Conservation (phyloP, 768 basidiomycete species). For the Termitomyces sp. region DNA sequence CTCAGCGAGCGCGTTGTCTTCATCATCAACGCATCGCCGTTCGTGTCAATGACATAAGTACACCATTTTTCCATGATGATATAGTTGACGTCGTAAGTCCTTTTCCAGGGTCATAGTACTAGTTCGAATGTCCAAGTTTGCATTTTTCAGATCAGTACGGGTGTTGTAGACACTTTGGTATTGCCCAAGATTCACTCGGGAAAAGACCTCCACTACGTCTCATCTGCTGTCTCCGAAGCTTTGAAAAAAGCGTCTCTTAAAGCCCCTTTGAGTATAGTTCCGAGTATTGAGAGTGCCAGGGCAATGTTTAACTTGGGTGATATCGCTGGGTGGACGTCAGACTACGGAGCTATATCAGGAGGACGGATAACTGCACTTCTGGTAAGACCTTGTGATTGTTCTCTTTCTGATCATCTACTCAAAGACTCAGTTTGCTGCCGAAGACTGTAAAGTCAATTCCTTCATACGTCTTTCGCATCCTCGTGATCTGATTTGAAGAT, state of each 20-base stretch:
- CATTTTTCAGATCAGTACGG: conserved; percentile 25
- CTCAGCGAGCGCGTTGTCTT: conserved; percentile 33
- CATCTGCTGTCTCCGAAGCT: conserved; percentile 38
- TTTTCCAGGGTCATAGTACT: not conserved
- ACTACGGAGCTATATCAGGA: conserved; percentile 42
- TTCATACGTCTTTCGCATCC: not conserved
- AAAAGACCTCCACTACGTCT: conserved; percentile 62
- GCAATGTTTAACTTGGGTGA: conserved; percentile 62
- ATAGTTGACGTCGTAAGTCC: conserved; percentile 51
- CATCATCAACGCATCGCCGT: conserved; percentile 56
- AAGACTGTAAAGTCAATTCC: conserved; percentile 68
- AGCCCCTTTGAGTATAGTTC: conserved; percentile 54
- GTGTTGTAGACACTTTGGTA: conserved; percentile 60
- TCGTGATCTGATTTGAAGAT: conserved; percentile 41
- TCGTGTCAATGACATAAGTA: conserved; percentile 64
- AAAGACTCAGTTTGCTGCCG: conserved; percentile 77
- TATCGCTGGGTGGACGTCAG: conserved; percentile 69
- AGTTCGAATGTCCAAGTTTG: not conserved
- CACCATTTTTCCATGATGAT: conserved; percentile 65
- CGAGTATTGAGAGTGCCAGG: conserved; percentile 83
- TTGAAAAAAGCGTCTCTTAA: conserved; percentile 23
- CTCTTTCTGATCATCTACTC: not conserved
- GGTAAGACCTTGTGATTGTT: conserved; percentile 36
- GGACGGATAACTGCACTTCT: conserved; percentile 62
- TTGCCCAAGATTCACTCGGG: conserved; percentile 81